Percentiles rank a stretch among this genome's conserved stretches.
phyloP scores from a whole-genome alignment of 768 basidiomycete genomes.

The Hebeloma cylindrosporum region DNA sequence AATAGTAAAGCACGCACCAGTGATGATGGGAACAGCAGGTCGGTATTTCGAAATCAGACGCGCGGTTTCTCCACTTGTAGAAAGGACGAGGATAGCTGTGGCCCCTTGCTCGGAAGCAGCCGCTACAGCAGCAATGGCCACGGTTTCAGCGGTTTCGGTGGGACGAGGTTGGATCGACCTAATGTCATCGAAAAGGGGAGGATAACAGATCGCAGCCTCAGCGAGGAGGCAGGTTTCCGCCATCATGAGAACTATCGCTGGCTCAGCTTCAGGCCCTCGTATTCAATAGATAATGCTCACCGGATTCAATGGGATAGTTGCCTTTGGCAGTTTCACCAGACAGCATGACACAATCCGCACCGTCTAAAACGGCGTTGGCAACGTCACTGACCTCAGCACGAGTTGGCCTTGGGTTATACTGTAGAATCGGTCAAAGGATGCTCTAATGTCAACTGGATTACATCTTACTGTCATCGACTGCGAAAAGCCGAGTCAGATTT shows the following conservation, averaged over 20 bases:
- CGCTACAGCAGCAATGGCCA: slow-evolving; percentile 94
- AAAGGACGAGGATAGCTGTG: slow-evolving; percentile 92
- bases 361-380: slow-evolving; percentile 98
- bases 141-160: slow-evolving; percentile 92
- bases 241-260: slow-evolving; percentile 88
- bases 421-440: slow-evolving; percentile 11
- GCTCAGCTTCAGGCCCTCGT: slow-evolving; percentile 1
- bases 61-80: slow-evolving; percentile 95
- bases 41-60: slow-evolving; percentile 96
- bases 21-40: slow-evolving; percentile 91
- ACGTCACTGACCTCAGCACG: slow-evolving; percentile 99
- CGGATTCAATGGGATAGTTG: slow-evolving; percentile 92
- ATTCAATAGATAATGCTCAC: slow-evolving; percentile 40
- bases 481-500: slow-evolving; percentile 15
- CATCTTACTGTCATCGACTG: slow-evolving; percentile 87
- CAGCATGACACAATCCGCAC: slow-evolving; percentile 99
- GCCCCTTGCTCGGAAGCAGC: slow-evolving; percentile 95
- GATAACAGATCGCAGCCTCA: slow-evolving; percentile 93
- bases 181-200: slow-evolving; percentile 90
- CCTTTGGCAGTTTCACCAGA: slow-evolving; percentile 99
- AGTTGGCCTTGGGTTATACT: slow-evolving; percentile 98
- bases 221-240: slow-evolving; percentile 98
- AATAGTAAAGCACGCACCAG: slow-evolving; percentile 52
- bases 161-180: slow-evolving; percentile 78
- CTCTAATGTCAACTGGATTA: background rate